Conservation (phyloP, 768 basidiomycete species). For the Lactarius sanguifluus region DNA sequence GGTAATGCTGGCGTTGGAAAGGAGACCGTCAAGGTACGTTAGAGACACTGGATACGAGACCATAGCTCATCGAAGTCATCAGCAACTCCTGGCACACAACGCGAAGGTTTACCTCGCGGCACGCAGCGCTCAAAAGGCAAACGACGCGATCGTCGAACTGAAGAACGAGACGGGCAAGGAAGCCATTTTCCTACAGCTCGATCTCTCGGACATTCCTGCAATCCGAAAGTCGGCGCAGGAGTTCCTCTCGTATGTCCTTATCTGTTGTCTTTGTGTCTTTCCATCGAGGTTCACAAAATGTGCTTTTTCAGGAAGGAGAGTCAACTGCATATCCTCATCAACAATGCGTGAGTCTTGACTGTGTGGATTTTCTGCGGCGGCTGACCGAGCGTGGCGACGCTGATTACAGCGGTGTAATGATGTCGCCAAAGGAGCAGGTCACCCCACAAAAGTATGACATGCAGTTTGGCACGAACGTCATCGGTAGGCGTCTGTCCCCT, state of each 20-base stretch:
- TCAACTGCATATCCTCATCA: conserved; percentile 49
- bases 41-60: not conserved
- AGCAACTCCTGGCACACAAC: conserved; percentile 57
- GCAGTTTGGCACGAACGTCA: conserved; percentile 56
- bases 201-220: conserved; percentile 41
- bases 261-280: conserved; percentile 32
- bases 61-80: conserved; percentile 5
- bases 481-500: conserved; percentile 38
- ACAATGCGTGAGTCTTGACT: conserved; percentile 45
- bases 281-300: not conserved
- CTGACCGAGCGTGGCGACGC: not conserved
- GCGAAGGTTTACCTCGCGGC: conserved; percentile 66
- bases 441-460: conserved; percentile 54
- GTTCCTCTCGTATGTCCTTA: conserved; percentile 37
- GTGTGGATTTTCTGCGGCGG: not conserved
- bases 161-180: conserved; percentile 45
- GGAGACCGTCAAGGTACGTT: conserved; percentile 53
- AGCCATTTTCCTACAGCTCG: conserved; percentile 46
- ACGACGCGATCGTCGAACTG: conserved; percentile 53
- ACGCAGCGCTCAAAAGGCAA: conserved; percentile 46
- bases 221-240: conserved; percentile 43
- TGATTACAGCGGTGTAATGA: conserved; percentile 48
- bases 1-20: conserved; percentile 54
- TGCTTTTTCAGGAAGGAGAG: conserved; percentile 41
- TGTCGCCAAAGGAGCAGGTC: conserved; percentile 39